Base-by-base conservation (phyloP, 768 basidiomycete genomes). In the Boletus insuetus region DNA sequence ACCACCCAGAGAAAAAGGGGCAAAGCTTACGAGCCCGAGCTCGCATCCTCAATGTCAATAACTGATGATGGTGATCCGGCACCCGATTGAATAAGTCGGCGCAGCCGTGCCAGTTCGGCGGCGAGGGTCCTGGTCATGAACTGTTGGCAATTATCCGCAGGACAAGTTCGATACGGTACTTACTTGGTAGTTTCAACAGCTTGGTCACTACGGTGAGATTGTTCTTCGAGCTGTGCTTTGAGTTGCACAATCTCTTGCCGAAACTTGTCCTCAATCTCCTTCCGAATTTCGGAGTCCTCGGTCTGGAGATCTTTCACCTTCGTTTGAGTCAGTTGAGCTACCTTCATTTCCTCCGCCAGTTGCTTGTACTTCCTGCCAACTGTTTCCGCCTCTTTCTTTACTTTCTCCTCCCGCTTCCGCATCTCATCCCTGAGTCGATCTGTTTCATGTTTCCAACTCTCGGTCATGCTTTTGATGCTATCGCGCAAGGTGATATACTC, bases 401-500 rank as follows among this genome's bases (percentile, higher is more conserved):
- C 77, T 65, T 79, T 81, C 52, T 88, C 86, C 67, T 94, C 91
- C 50, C 86, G 76, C 67, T 81, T 84, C 50, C 74, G 74, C 82
- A 94, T 87, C 65, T 94, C 91, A 46, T 85, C 83, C 45, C 81
- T 76, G 14, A 95, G 75, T 48, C 77, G 77, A 14, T 88, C 87
- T 0, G 85, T 80, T 49, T 95, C 93, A 12, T 77, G 66, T 61
- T 89, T 86, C 82, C 86, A 94, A 2, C 82, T 80, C 54, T 86
- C 85, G 4, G 80, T 77, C 68, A 95, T 81, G 8, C 79, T 75
- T 67, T 87, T 89, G 50, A 94, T 71, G 60, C 87, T 86, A 54
- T 91, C 89, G 16, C 88, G 82, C 48, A 95, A 72, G 0, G 85
- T 86, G 58, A 85, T 75, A 60, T 94, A 95, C 72, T 94, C 93